Conservation (phyloP, 768 basidiomycete genomes). For the Trametes sanguinea region DNA sequence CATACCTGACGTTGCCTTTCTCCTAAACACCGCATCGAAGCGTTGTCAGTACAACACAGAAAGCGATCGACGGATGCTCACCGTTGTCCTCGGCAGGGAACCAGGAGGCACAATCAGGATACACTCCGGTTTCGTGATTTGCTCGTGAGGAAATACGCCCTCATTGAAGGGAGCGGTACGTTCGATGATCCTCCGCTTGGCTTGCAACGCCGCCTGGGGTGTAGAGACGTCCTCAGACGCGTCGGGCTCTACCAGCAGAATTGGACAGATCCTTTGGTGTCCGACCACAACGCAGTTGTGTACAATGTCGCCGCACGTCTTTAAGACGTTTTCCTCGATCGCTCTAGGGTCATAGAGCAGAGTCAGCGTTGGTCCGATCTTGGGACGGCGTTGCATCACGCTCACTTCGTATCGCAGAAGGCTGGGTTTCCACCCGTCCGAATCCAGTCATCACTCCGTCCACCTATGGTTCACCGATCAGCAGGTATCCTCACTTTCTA, state of each 20-base stretch:
- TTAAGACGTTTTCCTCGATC: conserved; percentile 37
- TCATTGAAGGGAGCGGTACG: conserved; percentile 31
- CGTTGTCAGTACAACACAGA: no score
- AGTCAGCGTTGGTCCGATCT: no score
- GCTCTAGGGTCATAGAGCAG: conserved; percentile 22
- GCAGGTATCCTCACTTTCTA: not conserved
- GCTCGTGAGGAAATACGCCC: conserved; percentile 32
- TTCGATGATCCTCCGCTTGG: conserved; percentile 30
- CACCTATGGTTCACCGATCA: conserved; percentile 2
- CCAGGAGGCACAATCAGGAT: conserved; percentile 27
- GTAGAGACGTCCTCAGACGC: not conserved
- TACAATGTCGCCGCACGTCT: conserved; percentile 33
- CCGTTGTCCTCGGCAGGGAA: conserved; percentile 21
- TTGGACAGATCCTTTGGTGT: conserved; percentile 32
- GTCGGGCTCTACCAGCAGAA: conserved; percentile 35
- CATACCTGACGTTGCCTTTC: conserved; percentile 22
- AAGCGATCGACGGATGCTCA: not conserved
- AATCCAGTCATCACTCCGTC: conserved; percentile 33
- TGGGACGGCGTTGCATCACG: not conserved
- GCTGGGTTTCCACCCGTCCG: conserved; percentile 25
- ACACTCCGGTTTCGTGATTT: conserved; percentile 26
- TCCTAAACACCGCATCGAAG: no score
- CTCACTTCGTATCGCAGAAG: conserved; percentile 33
- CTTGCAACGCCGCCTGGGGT: not conserved
- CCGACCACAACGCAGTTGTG: conserved; percentile 37